A percentile compares a stretch with the other conserved stretches of the same genome.
Evolutionary conservation across 179 eudicot species (phyloP).

Genomic region (Monotropa hypopitys): DNA sequence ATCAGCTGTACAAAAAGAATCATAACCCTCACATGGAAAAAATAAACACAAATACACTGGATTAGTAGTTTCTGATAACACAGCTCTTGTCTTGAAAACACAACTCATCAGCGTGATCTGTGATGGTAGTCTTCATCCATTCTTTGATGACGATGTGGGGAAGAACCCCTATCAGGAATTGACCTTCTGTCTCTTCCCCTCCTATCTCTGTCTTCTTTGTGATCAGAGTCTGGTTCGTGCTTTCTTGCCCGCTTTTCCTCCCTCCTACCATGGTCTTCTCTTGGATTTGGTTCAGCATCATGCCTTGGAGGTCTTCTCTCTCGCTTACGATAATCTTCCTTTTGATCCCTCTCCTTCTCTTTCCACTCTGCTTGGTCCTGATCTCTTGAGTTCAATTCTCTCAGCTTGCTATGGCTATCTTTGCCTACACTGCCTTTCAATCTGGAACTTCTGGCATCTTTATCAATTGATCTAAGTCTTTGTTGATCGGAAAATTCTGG

Average conservation of each 20-base stretch:
- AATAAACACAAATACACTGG: background rate
- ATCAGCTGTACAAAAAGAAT: background rate
- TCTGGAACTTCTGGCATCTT: slow-evolving; percentile 26
- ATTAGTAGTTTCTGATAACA: background rate
- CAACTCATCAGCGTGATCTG: slow-evolving; percentile 13
- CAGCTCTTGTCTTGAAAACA: background rate
- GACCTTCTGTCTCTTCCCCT: slow-evolving; percentile 13
- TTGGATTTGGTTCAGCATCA: slow-evolving; percentile 28
- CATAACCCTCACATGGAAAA: background rate
- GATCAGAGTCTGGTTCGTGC: slow-evolving; percentile 25
- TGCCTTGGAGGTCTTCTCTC: slow-evolving; percentile 30
- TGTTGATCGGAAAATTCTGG: slow-evolving; percentile 15
- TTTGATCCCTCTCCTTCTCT: slow-evolving; percentile 13
- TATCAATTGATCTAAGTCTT: slow-evolving; percentile 17
- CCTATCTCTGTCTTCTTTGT: slow-evolving; percentile 16
- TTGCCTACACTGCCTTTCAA: slow-evolving; percentile 16
- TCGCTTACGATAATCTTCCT: slow-evolving; percentile 23
- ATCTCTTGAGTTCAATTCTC: slow-evolving; percentile 18
- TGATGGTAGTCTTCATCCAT: slow-evolving; percentile 11
- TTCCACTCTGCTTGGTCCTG: slow-evolving; percentile 17
- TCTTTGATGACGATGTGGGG: slow-evolving; percentile 8
- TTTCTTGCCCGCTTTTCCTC: slow-evolving; percentile 44
- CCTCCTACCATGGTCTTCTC: slow-evolving; percentile 39
- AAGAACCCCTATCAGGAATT: slow-evolving; percentile 11
- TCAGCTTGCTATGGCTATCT: slow-evolving; percentile 19